Conservation (phyloP, 169 alveolate species). For the Plasmodium vivax region DNA sequence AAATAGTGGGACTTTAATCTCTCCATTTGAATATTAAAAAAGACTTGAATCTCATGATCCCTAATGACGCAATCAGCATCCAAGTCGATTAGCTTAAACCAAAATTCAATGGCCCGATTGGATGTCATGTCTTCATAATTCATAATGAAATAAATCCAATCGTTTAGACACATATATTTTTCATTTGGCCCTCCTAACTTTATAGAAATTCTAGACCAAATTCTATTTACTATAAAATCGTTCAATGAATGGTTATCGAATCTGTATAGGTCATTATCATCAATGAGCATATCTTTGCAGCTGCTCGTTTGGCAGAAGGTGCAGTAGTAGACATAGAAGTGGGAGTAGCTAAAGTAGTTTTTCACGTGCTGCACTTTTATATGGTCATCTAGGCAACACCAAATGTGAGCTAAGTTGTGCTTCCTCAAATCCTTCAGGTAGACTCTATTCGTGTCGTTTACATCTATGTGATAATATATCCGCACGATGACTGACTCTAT, state of each 20-base stretch:
- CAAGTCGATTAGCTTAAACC: slow-evolving; percentile 72
- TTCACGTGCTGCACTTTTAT: slow-evolving; percentile 50
- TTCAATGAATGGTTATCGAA: slow-evolving; percentile 71
- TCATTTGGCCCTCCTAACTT: slow-evolving; percentile 72
- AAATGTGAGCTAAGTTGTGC: slow-evolving; percentile 65
- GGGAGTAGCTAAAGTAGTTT: slow-evolving; percentile 69
- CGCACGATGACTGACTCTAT: slow-evolving; percentile 73
- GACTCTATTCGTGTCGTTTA: slow-evolving; percentile 67
- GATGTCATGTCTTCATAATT: slow-evolving; percentile 74
- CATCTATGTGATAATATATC: slow-evolving; percentile 52
- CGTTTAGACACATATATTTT: slow-evolving; percentile 70
- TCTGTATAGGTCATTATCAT: slow-evolving; percentile 65
- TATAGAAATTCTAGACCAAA: slow-evolving; percentile 63
- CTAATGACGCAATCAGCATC: slow-evolving; percentile 73
- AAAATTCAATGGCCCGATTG: slow-evolving; percentile 58
- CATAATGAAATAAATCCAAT: slow-evolving; percentile 72
- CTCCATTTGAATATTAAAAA: slow-evolving; percentile 69
- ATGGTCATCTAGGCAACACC: slow-evolving; percentile 68
- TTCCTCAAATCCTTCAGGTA: slow-evolving; percentile 47
- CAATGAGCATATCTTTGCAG: slow-evolving; percentile 74
- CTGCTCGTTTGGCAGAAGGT: slow-evolving; percentile 76
- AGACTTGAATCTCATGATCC: slow-evolving; percentile 73
- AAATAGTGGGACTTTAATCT: slow-evolving; percentile 71
- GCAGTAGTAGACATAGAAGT: slow-evolving; percentile 68
- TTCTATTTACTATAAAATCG: slow-evolving; percentile 72